Base-by-base conservation (phyloP, 148 eudicot genomes). In the Persicaria maculosa region DNA sequence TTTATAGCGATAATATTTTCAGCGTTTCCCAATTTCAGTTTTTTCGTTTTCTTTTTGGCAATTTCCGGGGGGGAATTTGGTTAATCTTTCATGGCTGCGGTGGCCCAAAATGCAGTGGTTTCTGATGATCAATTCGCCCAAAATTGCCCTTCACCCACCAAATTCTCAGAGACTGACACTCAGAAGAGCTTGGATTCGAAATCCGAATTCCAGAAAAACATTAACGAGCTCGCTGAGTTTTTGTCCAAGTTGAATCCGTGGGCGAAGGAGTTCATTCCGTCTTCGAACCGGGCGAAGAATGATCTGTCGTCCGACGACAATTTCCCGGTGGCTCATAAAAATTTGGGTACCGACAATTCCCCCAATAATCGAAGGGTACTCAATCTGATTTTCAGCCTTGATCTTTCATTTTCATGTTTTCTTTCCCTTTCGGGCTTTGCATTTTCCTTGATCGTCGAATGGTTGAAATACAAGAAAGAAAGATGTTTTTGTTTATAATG, bases 231-330 rank as follows among this genome's bases (percentile, higher is more conserved):
- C 47, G 91, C 83, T 54, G 93, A 89, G 10, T 77, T 85, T 80
- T 74, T 93, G 65, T 86, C 96, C 19, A 88, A 89, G 74, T 81
- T 93, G 84, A 93, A 93, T 81, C 98, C 97, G 14, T 72, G 88
- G 90, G 98, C 97, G 17, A 84, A 89, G 75, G 98, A 93, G 80
- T 93, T 93, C 72, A 64, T 91, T 7, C 98, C 98, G 57, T 86
- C 95, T 3, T 84, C 86, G 44, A 85, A 79, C 64, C 74, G 75
- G 68, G 69, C 48, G 40, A 79, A 80, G 77, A 76, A 77, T 44
- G 85, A 86, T 85, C 90, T 82, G 57, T 79, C 74, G 62, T 68
- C 74, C 20, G 76, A 74, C 11, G 71, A 71, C 71, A 73, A 74
- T 77, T 81, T 89, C 74, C 76, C 79, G 7, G 68, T 75, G 6